Percentiles rank a stretch among this genome's conserved stretches.
These are phyloP conservation scores for Alternaria triticina DNA, from an alignment of 2,329 filamentous ascomycete genomes.

Conservation along the genomic window DNA sequence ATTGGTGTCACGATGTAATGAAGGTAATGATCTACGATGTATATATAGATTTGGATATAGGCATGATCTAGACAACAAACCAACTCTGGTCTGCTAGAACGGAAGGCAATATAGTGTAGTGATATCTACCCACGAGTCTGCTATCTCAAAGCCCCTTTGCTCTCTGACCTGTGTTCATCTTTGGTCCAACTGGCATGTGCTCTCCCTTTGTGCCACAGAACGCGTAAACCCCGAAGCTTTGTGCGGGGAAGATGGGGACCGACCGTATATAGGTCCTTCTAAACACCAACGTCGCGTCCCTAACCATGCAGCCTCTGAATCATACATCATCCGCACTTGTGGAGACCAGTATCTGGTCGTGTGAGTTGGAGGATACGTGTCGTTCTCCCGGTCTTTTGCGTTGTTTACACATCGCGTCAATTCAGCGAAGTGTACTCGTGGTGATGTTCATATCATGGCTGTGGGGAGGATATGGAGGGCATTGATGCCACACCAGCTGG, in stretches of 20 bases:
- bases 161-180: background rate
- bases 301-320: background rate
- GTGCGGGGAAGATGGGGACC: background rate
- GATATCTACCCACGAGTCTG: background rate
- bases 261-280: background rate
- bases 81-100: background rate
- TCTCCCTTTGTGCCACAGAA: background rate
- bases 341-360: background rate
- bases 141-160: background rate
- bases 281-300: background rate
- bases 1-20: background rate
- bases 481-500: background rate
- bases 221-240: background rate
- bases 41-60: background rate
- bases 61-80: background rate
- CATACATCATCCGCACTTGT: background rate
- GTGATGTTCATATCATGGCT: background rate
- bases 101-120: background rate
- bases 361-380: background rate
- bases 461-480: background rate
- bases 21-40: background rate
- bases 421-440: background rate
- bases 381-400: background rate
- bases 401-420: background rate
- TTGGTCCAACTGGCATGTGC: background rate